Evolutionary conservation across 2,329 filamentous ascomycete species (phyloP).

Genomic region (Lachnellula occidentalis): DNA sequence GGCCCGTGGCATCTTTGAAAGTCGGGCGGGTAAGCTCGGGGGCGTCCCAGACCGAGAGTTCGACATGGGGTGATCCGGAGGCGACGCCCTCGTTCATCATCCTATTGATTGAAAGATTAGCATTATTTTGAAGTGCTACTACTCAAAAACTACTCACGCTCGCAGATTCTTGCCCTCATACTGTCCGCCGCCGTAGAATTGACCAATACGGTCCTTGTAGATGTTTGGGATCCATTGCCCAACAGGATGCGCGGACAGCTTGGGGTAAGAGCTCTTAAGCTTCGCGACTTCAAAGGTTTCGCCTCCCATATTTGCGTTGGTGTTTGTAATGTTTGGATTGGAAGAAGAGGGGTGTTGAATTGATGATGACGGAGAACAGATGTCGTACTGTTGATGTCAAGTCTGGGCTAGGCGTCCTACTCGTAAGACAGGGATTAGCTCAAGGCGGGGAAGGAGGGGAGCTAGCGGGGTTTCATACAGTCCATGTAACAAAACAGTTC

Average conservation of each 20-base stretch:
- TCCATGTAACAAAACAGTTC: too few species aligned
- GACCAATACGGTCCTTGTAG: constrained; percentile 75
- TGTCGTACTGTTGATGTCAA: constrained; percentile 6
- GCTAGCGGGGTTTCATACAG: not conserved
- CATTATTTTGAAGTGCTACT: not conserved
- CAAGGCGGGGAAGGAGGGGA: not conserved
- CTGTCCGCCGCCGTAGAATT: constrained; percentile 75
- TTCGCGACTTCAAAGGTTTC: constrained; percentile 25
- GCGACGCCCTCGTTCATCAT: constrained; percentile 66
- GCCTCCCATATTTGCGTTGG: constrained; percentile 30
- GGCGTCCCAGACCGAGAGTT: constrained; percentile 81
- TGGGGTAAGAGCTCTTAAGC: constrained; percentile 28
- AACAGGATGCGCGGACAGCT: constrained; percentile 39
- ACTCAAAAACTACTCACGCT: constrained; percentile 47
- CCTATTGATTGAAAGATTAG: constrained; percentile 33
- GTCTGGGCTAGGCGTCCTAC: not conserved
- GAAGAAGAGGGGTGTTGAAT: constrained; percentile 8
- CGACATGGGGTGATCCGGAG: constrained; percentile 69
- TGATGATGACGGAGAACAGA: not conserved
- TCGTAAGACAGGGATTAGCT: constrained; percentile 2
- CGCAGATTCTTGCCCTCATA: constrained; percentile 71
- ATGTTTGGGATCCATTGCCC: constrained; percentile 81
- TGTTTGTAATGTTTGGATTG: constrained; percentile 9
- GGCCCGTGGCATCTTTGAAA: constrained; percentile 75
- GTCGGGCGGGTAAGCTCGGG: constrained; percentile 73